phyloP scores from a whole-genome alignment of 2,329 filamentous ascomycete genomes.

The Cladosporium velox region DNA sequence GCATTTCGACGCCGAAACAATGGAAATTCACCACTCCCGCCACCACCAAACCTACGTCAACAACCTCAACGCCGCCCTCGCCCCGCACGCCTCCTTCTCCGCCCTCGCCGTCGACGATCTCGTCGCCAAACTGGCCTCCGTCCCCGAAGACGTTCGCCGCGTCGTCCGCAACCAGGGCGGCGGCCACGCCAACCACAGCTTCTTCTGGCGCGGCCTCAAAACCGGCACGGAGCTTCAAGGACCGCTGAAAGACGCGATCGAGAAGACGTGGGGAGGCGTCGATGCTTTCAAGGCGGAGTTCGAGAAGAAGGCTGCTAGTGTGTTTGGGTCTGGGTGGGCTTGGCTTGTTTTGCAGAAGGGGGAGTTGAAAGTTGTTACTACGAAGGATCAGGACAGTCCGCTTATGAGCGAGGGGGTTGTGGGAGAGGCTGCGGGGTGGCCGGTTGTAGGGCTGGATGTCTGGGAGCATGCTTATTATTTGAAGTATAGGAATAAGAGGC shows the following conservation, averaged over 20 bases:
- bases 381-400: conserved; percentile 77
- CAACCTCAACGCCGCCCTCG: conserved; percentile 69
- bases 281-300: conserved; percentile 68
- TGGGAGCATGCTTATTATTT: conserved; percentile 95
- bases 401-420: conserved; percentile 30
- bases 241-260: conserved; percentile 62
- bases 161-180: conserved; percentile 63
- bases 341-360: conserved; percentile 64
- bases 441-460: conserved; percentile 80
- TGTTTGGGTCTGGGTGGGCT: conserved; percentile 86
- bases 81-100: conserved; percentile 54
- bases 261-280: conserved; percentile 67
- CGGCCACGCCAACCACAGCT: conserved; percentile 88
- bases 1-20: conserved; percentile 74
- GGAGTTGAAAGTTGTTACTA: conserved; percentile 65
- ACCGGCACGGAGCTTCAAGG: conserved; percentile 60
- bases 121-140: conserved; percentile 23
- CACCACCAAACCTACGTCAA: conserved; percentile 79
- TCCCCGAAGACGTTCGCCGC: conserved; percentile 64
- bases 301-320: conserved; percentile 63
- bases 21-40: conserved; percentile 78
- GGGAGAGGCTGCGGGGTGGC: conserved; percentile 40
- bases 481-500: conserved; percentile 77
- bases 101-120: conserved; percentile 62
- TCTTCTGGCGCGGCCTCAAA: conserved; percentile 84